Evolutionary conservation across 805 yeast species (phyloP).

Genomic region (Candida sithepensis): DNA sequence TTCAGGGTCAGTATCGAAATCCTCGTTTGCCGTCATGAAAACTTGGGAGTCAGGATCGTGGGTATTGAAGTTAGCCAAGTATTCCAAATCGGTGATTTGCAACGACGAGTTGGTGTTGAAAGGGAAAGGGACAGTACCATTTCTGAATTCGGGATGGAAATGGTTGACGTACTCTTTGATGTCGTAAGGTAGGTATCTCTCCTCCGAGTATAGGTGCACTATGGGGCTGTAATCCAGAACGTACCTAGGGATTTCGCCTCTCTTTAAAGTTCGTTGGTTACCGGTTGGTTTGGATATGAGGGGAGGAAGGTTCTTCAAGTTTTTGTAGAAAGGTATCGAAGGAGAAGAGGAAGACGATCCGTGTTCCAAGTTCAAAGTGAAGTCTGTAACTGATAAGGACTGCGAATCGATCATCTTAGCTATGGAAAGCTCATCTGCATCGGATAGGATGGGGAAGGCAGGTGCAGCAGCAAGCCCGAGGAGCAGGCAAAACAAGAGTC

Average conservation of each 20-base stretch:
- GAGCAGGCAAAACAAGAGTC: background rate
- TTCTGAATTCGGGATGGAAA: conserved; percentile 52
- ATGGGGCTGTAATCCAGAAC: conserved; percentile 68
- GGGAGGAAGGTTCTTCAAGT: conserved; percentile 34
- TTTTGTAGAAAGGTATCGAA: background rate
- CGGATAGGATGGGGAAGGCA: conserved; percentile 1
- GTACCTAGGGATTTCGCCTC: conserved; percentile 62
- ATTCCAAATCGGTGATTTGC: conserved; percentile 31
- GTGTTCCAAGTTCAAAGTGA: too few relatives aligned
- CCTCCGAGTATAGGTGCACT: conserved; percentile 87
- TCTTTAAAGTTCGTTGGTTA: conserved; percentile 35
- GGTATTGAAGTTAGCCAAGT: conserved; percentile 32
- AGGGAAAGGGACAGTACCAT: conserved; percentile 40
- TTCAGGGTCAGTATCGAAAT: conserved; percentile 69
- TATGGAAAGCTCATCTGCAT: background rate
- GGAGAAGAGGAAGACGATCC: background rate
- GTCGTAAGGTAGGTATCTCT: conserved; percentile 80
- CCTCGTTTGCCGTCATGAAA: conserved; percentile 63
- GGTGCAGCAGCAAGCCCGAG: background rate
- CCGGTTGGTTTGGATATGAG: conserved; percentile 30
- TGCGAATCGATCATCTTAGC: background rate
- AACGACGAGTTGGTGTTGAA: conserved; percentile 6
- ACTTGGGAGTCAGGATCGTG: conserved; percentile 33
- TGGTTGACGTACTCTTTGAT: conserved; percentile 63
- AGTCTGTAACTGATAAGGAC: background rate